Base-by-base conservation (phyloP, 1,139 yeast species). In the Arxiozyma bovina region DNA sequence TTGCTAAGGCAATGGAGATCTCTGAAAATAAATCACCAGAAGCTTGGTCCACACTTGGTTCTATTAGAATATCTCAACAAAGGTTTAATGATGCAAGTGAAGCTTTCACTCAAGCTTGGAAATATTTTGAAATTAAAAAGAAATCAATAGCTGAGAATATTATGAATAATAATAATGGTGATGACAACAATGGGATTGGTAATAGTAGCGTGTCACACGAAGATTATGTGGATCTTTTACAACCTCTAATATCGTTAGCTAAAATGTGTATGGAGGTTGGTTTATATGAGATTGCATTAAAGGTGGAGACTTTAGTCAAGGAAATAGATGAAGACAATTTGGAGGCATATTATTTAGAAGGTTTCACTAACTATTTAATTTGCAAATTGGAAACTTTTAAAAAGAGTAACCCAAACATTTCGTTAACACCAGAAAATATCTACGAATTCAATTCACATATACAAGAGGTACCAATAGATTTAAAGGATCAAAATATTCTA, bases 21-120 rank as follows among this genome's bases (percentile, higher is more conserved):
- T 91, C 87, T 59, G 69, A 72, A 7, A 70, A 67, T 7, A 60
- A 63, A 30, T 82, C 85, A 55, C 87, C 96, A 0, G 98, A 91
- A 69, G 81, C 90, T 0, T 87, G 87, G 81, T 80, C 91, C 1
- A 75, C 87, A 43, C 74, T 91, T 58, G 91, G 96, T 3, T 89
- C 96, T 41, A 87, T 94, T 59, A 79, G 96, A 58, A 89, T 93
- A 52, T 87, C 96, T 6, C 99, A 94, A 70, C 93, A 85, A 66
- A 75, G 83, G 52, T 76, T 75, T 45, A 77, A 77, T 0, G 97
- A 90, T 20, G 98, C 98, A 4, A 71, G 73, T 54, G 76, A 77
- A 41, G 93, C 96, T 0, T 74, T 91, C 52, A 56, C 61, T n/a
- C 79, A 79, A 62, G 77, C 96, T 0, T 89, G 96, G 96, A 77